A percentile compares a stretch with the other conserved stretches of the same genome.
These are phyloP conservation scores for Vigna unguiculata DNA, from an alignment of 306 rosid genomes.

Conservation along the genomic window DNA sequence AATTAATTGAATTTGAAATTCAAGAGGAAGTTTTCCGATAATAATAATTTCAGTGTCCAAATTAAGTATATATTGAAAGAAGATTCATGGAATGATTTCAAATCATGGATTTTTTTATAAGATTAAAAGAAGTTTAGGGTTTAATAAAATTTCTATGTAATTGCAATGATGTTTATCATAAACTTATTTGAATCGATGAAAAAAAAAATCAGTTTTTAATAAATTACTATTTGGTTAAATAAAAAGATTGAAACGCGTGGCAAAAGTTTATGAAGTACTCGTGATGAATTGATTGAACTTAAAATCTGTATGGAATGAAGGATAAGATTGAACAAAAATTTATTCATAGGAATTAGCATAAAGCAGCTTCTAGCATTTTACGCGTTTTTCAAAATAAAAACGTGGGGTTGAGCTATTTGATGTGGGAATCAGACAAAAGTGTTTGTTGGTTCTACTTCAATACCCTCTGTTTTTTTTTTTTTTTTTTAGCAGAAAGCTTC, in stretches of 20 bases:
- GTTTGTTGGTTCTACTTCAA: background rate
- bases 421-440: background rate
- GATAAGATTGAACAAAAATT: background rate
- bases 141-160: no score
- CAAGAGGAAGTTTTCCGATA: no score
- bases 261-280: background rate
- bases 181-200: no score
- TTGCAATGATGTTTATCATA: no score
- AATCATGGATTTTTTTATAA: no score
- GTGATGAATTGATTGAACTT: background rate
- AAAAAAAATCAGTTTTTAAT: background rate
- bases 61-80: background rate
- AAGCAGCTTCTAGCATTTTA: background rate
- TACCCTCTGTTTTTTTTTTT: background rate
- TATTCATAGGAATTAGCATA: background rate
- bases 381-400: background rate
- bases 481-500: no score
- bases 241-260: background rate
- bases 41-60: background rate
- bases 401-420: background rate
- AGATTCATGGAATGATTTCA: background rate
- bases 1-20: background rate
- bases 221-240: background rate
- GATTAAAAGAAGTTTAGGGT: no score
- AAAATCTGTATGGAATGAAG: background rate